A percentile compares a stretch with the other conserved stretches of the same genome.
Evolutionary conservation across 2,329 filamentous ascomycete species (phyloP).

Genomic region (Trichoderma atroviride): DNA sequence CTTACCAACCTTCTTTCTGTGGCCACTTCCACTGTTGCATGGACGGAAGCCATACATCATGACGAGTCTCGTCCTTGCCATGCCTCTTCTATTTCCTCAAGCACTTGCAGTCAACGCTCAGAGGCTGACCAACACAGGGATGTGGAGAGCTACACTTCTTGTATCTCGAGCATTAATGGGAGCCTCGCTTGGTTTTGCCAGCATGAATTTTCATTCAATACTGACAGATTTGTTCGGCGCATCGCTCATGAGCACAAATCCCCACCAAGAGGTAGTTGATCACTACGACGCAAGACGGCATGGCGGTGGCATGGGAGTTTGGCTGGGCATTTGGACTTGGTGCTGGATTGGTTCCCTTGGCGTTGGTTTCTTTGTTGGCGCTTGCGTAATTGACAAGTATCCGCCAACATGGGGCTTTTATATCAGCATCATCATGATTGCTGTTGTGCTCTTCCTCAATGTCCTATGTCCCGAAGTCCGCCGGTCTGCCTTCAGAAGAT

Average conservation of each 20-base stretch:
- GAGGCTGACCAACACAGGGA: conserved; percentile 57
- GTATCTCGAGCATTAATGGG: conserved; percentile 68
- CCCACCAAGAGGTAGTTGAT: conserved; percentile 72
- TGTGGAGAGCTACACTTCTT: conserved; percentile 64
- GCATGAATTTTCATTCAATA: conserved; percentile 74
- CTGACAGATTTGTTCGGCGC: conserved; percentile 76
- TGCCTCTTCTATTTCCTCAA: conserved; percentile 76
- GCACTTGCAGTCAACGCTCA: conserved; percentile 64
- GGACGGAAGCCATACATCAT: conserved; percentile 79
- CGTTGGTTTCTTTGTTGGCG: conserved; percentile 72
- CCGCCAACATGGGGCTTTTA: conserved; percentile 77
- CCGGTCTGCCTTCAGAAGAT: conserved; percentile 68
- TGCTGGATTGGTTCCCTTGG: conserved; percentile 73
- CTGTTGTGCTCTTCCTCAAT: conserved; percentile 67
- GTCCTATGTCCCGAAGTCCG: conserved; percentile 73
- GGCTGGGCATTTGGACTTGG: conserved; percentile 78
- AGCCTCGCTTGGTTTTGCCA: conserved; percentile 70
- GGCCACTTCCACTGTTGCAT: conserved; percentile 75
- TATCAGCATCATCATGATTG: conserved; percentile 68
- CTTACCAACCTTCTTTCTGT: conserved; percentile 69
- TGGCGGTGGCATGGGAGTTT: conserved; percentile 78
- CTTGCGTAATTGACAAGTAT: conserved; percentile 65
- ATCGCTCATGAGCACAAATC: conserved; percentile 70
- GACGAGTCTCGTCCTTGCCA: conserved; percentile 65
- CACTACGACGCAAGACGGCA: conserved; percentile 70